Evolutionary conservation across 345 rosid species (phyloP), one percentile per base, ranked within the genome.

Genomic region (Combretum micranthum): DNA sequence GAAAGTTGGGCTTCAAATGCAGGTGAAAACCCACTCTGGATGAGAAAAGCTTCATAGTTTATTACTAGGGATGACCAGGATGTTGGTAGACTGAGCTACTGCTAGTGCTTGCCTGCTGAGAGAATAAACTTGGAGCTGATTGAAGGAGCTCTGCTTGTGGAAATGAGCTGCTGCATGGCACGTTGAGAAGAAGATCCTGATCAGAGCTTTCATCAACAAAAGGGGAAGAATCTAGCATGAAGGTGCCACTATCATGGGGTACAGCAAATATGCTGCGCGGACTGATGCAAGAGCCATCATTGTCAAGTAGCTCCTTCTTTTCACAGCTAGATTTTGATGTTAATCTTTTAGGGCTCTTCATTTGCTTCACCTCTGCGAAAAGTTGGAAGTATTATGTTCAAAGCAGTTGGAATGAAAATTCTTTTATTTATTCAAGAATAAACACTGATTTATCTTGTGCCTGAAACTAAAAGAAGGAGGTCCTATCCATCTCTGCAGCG

Each of bases 121-220:
- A 52, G 20, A 77, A 78, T 54, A 59, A 72, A 71, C 68, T 69
- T 50, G 63, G 25, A 67, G 62, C 22, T 25, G 88, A 84, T 57
- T 47, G 75, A 68, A 93, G 97, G 47, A 93, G 89, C 72, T 93
- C 99, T 26, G 97, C 97, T 69, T 87, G 90, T 39, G 95, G 84
- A 64, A 89, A 93, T 23, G 87, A 93, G 67, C 89, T 71, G 14
- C 83, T 83, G 65, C 80, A 82, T 37, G 99, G 96, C 67, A 93
- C 82, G 20, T 89, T 86, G 52, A 93, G 64, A 62, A 92, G 90
- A 62, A 93, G 79, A 67, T 85, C 97, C 71, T 87, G 96, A 58
- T 93, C 92, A 10, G 85, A 79, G 62, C 69, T 80, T 57, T 81
- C 87, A 61, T 80, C 82, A 4, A 69, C 79, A 59, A 76, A 85